Conservation (phyloP, 176 grass and related monocot genomes). For the Elaeis guineensis region DNA sequence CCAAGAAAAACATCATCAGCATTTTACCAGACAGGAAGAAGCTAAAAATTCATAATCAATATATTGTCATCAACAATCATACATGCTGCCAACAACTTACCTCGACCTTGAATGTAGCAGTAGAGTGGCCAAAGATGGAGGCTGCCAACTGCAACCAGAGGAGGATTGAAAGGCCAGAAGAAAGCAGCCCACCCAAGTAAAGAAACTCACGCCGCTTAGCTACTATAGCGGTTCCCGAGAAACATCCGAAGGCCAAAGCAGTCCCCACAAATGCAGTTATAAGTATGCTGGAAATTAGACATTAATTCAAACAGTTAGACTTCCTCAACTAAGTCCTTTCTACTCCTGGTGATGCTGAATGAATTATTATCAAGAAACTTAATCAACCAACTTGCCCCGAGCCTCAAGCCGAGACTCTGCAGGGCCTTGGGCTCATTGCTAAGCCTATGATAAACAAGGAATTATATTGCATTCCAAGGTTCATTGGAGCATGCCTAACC, state of each 20-base stretch:
- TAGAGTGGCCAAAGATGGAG: conserved; percentile 67
- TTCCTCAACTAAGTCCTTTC: not conserved
- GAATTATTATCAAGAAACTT: not conserved
- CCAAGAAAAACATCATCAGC: not conserved
- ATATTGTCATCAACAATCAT: too few species aligned
- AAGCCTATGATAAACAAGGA: too few species aligned
- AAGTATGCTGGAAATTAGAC: conserved; percentile 41
- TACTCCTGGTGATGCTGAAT: too few species aligned
- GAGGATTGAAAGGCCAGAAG: conserved; percentile 77
- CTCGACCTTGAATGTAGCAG: conserved; percentile 65
- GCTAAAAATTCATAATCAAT: too few species aligned
- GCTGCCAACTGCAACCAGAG: conserved; percentile 74
- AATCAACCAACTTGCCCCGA: too few species aligned
- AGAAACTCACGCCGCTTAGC: conserved; percentile 86
- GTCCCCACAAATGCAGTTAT: conserved; percentile 79
- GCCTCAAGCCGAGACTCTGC: too few species aligned
- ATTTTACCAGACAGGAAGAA: too few species aligned
- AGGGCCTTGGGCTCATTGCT: too few species aligned
- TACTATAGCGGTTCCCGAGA: conserved; percentile 63
- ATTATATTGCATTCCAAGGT: too few species aligned
- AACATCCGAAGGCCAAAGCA: conserved; percentile 81
- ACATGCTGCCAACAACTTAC: conserved; percentile 17
- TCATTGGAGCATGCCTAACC: too few species aligned
- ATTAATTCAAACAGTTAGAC: not conserved
- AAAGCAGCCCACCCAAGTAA: conserved; percentile 82